These are phyloP conservation scores for Scenedesmus sp. DNA, from an alignment of 163 green algal genomes.

Conservation along the genomic window DNA sequence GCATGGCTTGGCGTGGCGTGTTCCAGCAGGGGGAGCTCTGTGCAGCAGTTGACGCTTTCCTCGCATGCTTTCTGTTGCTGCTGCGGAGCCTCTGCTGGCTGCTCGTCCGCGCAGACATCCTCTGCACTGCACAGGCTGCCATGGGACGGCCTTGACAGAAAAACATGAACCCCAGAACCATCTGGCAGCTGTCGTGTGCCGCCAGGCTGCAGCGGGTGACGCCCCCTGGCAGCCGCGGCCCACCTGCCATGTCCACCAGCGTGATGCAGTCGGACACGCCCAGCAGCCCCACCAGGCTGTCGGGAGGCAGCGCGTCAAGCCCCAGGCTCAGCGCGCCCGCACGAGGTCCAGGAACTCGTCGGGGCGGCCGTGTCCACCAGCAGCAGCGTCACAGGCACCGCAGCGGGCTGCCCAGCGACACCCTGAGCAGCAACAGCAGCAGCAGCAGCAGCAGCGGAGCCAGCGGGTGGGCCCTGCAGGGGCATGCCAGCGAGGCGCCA, in stretches of 20 bases:
- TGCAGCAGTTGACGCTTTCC: too few relatives aligned
- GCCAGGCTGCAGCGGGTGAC: too few relatives aligned
- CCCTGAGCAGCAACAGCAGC: neutral
- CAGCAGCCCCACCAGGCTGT: slow-evolving; percentile 27
- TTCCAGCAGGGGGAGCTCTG: too few relatives aligned
- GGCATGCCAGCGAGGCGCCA: neutral
- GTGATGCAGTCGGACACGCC: slow-evolving; percentile 38
- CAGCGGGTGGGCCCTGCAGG: neutral
- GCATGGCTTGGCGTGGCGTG: too few relatives aligned
- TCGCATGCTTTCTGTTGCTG: too few relatives aligned
- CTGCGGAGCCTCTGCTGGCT: neutral
- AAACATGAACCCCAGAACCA: too few relatives aligned
- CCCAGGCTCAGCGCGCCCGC: neutral
- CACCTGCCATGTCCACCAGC: slow-evolving; percentile 14
- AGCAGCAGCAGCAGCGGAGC: slow-evolving; percentile 7
- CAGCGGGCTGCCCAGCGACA: neutral
- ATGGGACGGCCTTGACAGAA: too few relatives aligned
- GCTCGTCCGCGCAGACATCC: neutral
- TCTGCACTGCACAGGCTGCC: too few relatives aligned
- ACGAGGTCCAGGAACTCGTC: slow-evolving; percentile 45
- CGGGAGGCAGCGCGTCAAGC: slow-evolving; percentile 39
- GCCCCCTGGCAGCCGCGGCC: too few relatives aligned
- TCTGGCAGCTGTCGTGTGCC: too few relatives aligned
- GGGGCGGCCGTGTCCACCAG: slow-evolving; percentile 30
- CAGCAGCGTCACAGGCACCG: slow-evolving; percentile 19